These are phyloP conservation scores for Emiliania huxleyi DNA, from an alignment of 78 protist genomes.

Conservation along the genomic window DNA sequence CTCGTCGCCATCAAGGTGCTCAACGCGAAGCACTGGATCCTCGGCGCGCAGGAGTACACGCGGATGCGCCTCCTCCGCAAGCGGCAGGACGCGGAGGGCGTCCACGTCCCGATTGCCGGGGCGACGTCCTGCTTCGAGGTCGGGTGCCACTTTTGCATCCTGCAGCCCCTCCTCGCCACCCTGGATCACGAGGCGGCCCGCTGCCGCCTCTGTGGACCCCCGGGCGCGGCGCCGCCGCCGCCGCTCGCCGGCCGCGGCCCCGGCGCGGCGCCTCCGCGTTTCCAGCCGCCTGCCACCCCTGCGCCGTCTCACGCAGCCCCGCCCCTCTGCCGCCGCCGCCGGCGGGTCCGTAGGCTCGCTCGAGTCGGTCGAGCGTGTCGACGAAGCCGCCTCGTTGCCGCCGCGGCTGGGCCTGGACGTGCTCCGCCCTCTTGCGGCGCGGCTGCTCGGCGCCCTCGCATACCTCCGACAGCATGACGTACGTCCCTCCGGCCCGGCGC, in stretches of 20 bases:
- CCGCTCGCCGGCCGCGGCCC: too few relatives aligned
- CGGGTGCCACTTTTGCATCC: neutral
- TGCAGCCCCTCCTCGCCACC: neutral
- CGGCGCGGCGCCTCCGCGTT: too few relatives aligned
- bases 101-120: neutral
- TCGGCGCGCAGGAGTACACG: slow-evolving; percentile 24
- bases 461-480: neutral
- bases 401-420: neutral
- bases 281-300: too few relatives aligned
- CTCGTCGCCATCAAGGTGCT: neutral
- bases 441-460: neutral
- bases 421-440: neutral
- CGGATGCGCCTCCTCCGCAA: neutral
- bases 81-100: neutral
- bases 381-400: too few relatives aligned
- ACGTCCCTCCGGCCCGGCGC: too few relatives aligned
- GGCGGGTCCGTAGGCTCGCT: neutral
- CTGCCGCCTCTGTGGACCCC: too few relatives aligned
- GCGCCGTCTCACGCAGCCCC: neutral
- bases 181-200: too few relatives aligned
- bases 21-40: neutral
- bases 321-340: too few relatives aligned
- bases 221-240: too few relatives aligned
- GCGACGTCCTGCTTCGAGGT: neutral
- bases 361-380: too few relatives aligned